A percentile compares a stretch with the other conserved stretches of the same genome.
Evolutionary conservation across 2,329 filamentous ascomycete species (phyloP).

Genomic region (Plectosphaerella cucumerina): DNA sequence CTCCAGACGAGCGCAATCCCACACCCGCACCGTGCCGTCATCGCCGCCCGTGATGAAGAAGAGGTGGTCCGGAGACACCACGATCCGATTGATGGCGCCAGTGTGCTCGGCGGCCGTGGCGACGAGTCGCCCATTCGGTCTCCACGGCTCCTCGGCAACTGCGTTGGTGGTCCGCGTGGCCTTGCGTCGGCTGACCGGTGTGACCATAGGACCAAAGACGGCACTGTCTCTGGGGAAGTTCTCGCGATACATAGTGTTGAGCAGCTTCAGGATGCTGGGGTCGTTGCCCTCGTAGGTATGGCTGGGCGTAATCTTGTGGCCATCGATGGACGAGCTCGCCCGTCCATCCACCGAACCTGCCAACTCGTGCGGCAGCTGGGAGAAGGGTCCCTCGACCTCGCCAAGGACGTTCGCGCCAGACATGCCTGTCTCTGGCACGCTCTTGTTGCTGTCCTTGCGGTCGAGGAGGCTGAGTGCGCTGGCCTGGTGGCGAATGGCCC

Average conservation of each 20-base stretch:
- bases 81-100: slow-evolving; percentile 74
- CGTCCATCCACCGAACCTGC: slow-evolving; percentile 24
- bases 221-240: slow-evolving; percentile 62
- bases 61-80: slow-evolving; percentile 80
- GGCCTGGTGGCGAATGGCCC: slow-evolving; percentile 49
- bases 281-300: slow-evolving; percentile 86
- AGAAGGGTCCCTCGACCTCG: slow-evolving; percentile 54
- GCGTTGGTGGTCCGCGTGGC: slow-evolving; percentile 45
- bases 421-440: slow-evolving; percentile 53
- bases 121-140: slow-evolving; percentile 76
- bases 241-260: slow-evolving; percentile 81
- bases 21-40: slow-evolving; percentile 86
- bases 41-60: slow-evolving; percentile 95
- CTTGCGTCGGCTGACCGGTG: slow-evolving; percentile 58
- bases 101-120: slow-evolving; percentile 87
- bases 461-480: slow-evolving; percentile 58
- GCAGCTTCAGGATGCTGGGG: slow-evolving; percentile 62
- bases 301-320: slow-evolving; percentile 28
- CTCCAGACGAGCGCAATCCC: slow-evolving; percentile 87
- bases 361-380: slow-evolving; percentile 26
- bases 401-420: slow-evolving; percentile 58
- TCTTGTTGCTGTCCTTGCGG: slow-evolving; percentile 55
- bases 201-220: slow-evolving; percentile 77
- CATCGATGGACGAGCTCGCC: slow-evolving; percentile 17
- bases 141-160: slow-evolving; percentile 64